Conservation (phyloP, 2,329 filamentous ascomycete species). For the Monilinia polystroma region DNA sequence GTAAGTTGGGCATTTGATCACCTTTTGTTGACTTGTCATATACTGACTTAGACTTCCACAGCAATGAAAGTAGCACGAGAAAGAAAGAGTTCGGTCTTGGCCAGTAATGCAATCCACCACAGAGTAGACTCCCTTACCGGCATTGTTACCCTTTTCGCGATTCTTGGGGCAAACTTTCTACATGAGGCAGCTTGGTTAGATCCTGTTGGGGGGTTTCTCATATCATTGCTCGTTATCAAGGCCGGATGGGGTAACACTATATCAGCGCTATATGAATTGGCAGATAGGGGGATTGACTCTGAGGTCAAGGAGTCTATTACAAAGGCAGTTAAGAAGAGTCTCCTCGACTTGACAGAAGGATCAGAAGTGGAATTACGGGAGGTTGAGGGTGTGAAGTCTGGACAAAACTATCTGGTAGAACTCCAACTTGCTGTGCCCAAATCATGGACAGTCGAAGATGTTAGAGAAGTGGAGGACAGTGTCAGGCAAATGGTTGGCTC, state of each 20-base stretch:
- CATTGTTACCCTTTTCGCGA: slow-evolving; percentile 85
- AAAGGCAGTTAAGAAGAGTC: slow-evolving; percentile 60
- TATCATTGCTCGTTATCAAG: slow-evolving; percentile 89
- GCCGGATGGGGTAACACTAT: slow-evolving; percentile 86
- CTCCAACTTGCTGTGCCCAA: slow-evolving; percentile 79
- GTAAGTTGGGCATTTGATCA: slow-evolving; percentile 56
- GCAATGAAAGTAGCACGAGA: slow-evolving; percentile 94
- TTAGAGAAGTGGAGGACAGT: slow-evolving; percentile 67
- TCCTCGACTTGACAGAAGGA: slow-evolving; percentile 54
- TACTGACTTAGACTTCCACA: slow-evolving; percentile 43
- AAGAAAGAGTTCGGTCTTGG: slow-evolving; percentile 91
- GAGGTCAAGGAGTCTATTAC: slow-evolving; percentile 75
- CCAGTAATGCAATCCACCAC: slow-evolving; percentile 95
- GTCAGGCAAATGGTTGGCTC: slow-evolving; percentile 71
- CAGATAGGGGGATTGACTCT: slow-evolving; percentile 84
- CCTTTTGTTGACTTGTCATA: neutral
- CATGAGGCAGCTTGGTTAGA: slow-evolving; percentile 88
- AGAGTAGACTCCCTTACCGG: slow-evolving; percentile 94
- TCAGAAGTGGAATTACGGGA: slow-evolving; percentile 69
- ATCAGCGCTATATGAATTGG: slow-evolving; percentile 79
- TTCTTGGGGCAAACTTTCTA: slow-evolving; percentile 84
- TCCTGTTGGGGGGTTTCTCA: slow-evolving; percentile 86
- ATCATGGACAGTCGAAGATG: slow-evolving; percentile 71
- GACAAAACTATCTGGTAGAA: slow-evolving; percentile 94
- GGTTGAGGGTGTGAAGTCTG: slow-evolving; percentile 88